phyloP scores from a whole-genome alignment of 805 yeast species.

The Saccharomycodes ludwigii region DNA sequence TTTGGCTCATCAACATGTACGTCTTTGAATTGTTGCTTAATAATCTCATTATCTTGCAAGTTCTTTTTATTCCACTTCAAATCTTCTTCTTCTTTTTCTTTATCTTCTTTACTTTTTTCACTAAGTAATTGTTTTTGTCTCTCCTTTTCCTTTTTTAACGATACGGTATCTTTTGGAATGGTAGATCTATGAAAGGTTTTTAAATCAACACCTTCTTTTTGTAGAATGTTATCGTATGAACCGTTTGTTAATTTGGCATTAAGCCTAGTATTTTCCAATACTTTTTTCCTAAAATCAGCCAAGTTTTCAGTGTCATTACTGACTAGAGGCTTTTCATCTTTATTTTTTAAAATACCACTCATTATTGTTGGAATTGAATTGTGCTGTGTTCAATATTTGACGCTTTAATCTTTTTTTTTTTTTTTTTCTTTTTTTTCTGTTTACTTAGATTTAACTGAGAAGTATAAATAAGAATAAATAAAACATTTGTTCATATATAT shows the following conservation, averaged over 20 bases:
- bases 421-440: too few relatives aligned
- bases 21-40: conserved; percentile 51
- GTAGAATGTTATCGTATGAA: conserved; percentile 7
- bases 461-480: too few relatives aligned
- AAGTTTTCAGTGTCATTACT: conserved; percentile 21
- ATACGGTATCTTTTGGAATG: conserved; percentile 22
- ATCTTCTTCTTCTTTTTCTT: conserved; percentile 27
- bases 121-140: neutral
- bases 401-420: too few relatives aligned
- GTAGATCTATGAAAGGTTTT: conserved; percentile 6
- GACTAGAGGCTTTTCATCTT: conserved; percentile 17
- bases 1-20: conserved; percentile 77
- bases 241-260: conserved; percentile 43
- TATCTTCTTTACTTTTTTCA: conserved; percentile 6
- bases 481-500: too few relatives aligned
- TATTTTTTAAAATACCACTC: conserved; percentile 47
- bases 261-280: conserved; percentile 63
- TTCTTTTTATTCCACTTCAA: conserved; percentile 82
- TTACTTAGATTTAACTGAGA: too few relatives aligned
- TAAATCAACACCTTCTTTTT: conserved; percentile 14
- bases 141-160: conserved; percentile 18
- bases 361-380: too few relatives aligned
- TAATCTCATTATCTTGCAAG: conserved; percentile 42
- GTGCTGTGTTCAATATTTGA: too few relatives aligned
- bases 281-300: conserved; percentile 47